Conservation (phyloP, 129 eudicot genomes). For the Flaveria robusta region DNA sequence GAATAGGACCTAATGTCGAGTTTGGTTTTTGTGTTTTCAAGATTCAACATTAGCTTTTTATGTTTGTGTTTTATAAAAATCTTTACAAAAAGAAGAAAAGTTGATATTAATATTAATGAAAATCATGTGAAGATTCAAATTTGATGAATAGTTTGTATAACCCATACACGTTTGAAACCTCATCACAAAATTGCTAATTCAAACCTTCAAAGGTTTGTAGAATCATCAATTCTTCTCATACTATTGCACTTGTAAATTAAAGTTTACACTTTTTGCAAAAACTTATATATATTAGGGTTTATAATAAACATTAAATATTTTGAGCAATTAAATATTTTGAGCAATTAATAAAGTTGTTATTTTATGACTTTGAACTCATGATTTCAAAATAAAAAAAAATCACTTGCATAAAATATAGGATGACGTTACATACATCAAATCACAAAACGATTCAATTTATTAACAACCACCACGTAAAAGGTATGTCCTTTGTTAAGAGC, state of each 20-base stretch:
- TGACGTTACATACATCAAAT: too few relatives aligned
- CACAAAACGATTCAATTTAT: too few relatives aligned
- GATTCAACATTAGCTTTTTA: background rate
- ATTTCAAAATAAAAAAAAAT: too few relatives aligned
- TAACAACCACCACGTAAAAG: too few relatives aligned
- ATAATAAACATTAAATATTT: background rate
- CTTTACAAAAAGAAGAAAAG: background rate
- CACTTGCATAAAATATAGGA: too few relatives aligned
- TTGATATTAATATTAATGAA: background rate
- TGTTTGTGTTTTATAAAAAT: background rate
- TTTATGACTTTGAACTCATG: too few relatives aligned
- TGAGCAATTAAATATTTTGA: too few relatives aligned
- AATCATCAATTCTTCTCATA: too few relatives aligned
- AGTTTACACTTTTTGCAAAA: background rate
- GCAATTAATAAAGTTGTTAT: too few relatives aligned
- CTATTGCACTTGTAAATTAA: background rate
- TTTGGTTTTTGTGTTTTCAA: background rate
- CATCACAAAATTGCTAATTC: background rate
- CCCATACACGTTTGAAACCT: background rate
- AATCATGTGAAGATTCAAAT: background rate
- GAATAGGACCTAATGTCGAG: background rate
- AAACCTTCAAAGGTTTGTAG: background rate
- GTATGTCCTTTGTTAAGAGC: too few relatives aligned
- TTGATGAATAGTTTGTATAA: background rate
- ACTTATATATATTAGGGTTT: background rate